Evolutionary conservation across 2,329 filamentous ascomycete genomes (phyloP).

Genomic region (Aspergillus sp.): DNA sequence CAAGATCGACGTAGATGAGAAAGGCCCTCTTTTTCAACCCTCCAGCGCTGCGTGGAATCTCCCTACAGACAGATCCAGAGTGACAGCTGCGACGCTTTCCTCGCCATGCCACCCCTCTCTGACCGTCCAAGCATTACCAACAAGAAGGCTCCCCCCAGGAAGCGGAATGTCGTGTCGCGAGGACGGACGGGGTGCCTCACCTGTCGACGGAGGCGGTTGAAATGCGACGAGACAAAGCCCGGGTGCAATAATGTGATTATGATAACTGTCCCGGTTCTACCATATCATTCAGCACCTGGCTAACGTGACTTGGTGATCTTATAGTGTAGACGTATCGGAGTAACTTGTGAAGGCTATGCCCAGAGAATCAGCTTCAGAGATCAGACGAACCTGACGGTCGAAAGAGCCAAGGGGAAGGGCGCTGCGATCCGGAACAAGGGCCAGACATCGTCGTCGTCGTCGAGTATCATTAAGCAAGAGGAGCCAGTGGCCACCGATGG

Average conservation of each 20-base stretch:
- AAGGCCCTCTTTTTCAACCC: too few relatives aligned
- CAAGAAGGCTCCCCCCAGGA: conserved; percentile 3
- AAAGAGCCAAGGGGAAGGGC: conserved; percentile 2
- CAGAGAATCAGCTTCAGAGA: conserved; percentile 11
- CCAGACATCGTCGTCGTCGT: not conserved
- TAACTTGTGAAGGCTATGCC: conserved; percentile 10
- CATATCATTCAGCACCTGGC: not conserved
- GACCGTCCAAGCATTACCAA: not conserved
- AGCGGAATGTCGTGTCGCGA: conserved; percentile 12
- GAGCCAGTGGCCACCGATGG: not conserved
- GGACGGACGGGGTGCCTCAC: conserved; percentile 11
- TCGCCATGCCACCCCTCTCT: too few relatives aligned
- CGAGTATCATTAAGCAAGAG: not conserved
- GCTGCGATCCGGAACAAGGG: not conserved
- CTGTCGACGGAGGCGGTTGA: conserved; percentile 8
- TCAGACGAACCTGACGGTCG: conserved; percentile 9
- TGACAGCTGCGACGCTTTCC: too few relatives aligned
- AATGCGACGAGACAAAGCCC: conserved; percentile 11
- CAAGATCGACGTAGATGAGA: too few relatives aligned
- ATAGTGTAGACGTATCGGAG: conserved; percentile 8
- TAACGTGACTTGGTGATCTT: not conserved
- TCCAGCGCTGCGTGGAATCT: too few relatives aligned
- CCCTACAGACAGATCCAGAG: too few relatives aligned
- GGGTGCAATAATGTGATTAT: conserved; percentile 8
- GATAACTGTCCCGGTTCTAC: not conserved